phyloP scores from a whole-genome alignment of 768 basidiomycete species.

The Collybia sp. region DNA sequence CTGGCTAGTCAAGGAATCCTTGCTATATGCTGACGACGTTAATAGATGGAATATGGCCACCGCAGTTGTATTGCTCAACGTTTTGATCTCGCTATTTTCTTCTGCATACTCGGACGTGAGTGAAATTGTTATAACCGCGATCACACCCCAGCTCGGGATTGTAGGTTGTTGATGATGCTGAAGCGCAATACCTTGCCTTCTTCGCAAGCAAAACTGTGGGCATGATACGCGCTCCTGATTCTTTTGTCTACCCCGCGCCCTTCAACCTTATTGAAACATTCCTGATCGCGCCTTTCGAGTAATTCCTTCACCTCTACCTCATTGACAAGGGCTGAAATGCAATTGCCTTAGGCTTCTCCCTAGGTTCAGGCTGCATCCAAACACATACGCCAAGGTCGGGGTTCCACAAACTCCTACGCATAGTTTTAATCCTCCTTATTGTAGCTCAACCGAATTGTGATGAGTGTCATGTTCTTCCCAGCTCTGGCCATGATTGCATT shows the following conservation, averaged over 20 bases:
- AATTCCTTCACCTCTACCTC: slow-evolving; percentile 21
- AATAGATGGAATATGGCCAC: slow-evolving; percentile 79
- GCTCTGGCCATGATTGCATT: slow-evolving; percentile 73
- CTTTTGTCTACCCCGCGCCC: slow-evolving; percentile 86
- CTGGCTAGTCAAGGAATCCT: background rate
- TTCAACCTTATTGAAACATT: slow-evolving; percentile 86
- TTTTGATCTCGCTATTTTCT: slow-evolving; percentile 93
- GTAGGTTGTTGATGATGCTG: slow-evolving; percentile 78
- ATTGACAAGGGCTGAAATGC: too few relatives aligned
- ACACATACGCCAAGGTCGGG: slow-evolving; percentile 54
- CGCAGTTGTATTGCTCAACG: slow-evolving; percentile 82
- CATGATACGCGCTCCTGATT: slow-evolving; percentile 84
- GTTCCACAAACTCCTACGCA: background rate
- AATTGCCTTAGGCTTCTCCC: slow-evolving; percentile 31
- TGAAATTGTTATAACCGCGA: slow-evolving; percentile 5
- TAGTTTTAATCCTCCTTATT: slow-evolving; percentile 5
- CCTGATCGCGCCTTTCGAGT: slow-evolving; percentile 86
- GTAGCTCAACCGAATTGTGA: slow-evolving; percentile 73
- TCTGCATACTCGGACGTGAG: slow-evolving; percentile 86
- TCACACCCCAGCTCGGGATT: background rate
- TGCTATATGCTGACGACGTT: slow-evolving; percentile 3
- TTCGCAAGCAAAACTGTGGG: slow-evolving; percentile 83
- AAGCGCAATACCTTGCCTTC: slow-evolving; percentile 87
- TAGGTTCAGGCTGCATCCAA: slow-evolving; percentile 37
- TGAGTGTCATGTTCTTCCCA: slow-evolving; percentile 78